Evolutionary conservation across 306 rosid genomes (phyloP), one percentile per base, ranked within the genome.

Genomic region (Acmispon strigosus): DNA sequence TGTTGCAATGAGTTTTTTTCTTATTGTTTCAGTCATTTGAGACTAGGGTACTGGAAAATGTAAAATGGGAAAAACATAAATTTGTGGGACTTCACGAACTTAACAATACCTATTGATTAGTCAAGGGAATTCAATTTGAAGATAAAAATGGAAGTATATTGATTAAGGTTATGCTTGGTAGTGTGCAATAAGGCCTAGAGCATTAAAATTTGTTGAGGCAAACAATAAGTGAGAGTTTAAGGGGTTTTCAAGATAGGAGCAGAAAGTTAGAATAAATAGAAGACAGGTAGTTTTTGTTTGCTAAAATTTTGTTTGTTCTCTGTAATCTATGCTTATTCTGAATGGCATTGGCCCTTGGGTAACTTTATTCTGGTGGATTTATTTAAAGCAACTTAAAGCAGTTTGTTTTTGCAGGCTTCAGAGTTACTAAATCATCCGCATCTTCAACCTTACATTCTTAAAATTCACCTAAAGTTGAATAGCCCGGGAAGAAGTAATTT

Each of bases 391-490:
- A 60, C 60, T 66, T 27, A 63, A 64, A 18, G 4, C 36, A 13
- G 27, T 50, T 45, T 63, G 68, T 75, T 75, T 73, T 54, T 76
- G 62, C 87, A 94, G 99, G 97, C 99, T 49, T 76, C 90, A 10
- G 96, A 91, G 85, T 84, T 94, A 20, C 91, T 94, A 66, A 81
- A 81, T 60, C 94, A 91, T 72, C 91, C 96, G 27, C 86, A 77
- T 69, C 94, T 94, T 82, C 96, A 91, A 82, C 92, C 97, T 73
- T 82, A 86, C 68, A 87, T 91, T 76, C 85, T 83, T 34, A 83
- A 87, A 81, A 72, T 91, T 86, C 87, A 91, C 76, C 91, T 86
- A 78, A 91, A 89, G 79, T 71, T 86, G 77, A 94, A 85, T 63
- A 80, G 67, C 78, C 96, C 96, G 17, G 80, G 89, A 64, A 82